Conservation (phyloP, 2,329 filamentous ascomycete genomes). For the Westerdykella aurantiaca region DNA sequence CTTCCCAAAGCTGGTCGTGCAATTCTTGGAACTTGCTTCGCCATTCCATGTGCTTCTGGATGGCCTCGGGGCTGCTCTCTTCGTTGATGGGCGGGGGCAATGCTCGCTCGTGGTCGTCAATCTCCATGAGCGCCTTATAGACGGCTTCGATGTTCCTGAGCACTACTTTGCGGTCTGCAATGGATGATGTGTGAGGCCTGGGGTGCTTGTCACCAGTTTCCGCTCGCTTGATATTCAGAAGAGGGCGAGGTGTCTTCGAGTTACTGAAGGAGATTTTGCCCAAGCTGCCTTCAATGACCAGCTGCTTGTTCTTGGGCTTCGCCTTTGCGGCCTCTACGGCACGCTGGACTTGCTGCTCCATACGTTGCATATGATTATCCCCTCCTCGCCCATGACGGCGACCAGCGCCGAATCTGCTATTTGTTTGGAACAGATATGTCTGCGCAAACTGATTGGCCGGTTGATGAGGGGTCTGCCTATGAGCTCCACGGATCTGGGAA, state of each 20-base stretch:
- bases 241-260: conserved; percentile 89
- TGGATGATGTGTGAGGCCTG: conserved; percentile 46
- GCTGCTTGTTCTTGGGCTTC: conserved; percentile 94
- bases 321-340: conserved; percentile 96
- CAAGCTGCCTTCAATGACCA: conserved; percentile 91
- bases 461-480: conserved; percentile 85
- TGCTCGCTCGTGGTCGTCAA: conserved; percentile 86
- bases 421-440: conserved; percentile 94
- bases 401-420: conserved; percentile 67
- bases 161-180: conserved; percentile 71
- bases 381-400: conserved; percentile 73
- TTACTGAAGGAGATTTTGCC: conserved; percentile 99
- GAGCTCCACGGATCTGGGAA: conserved; percentile 84
- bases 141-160: conserved; percentile 83
- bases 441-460: conserved; percentile 95
- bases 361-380: conserved; percentile 96
- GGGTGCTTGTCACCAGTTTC: conserved; percentile 54
- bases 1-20: conserved; percentile 75
- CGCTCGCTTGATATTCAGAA: conserved; percentile 88
- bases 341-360: conserved; percentile 98
- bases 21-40: conserved; percentile 63
- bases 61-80: conserved; percentile 60
- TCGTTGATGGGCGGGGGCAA: conserved; percentile 65
- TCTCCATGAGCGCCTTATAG: conserved; percentile 81
- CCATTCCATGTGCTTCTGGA: conserved; percentile 75